phyloP scores from a whole-genome alignment of 495 filamentous ascomycete species.

The Venustampulla echinocandica region DNA sequence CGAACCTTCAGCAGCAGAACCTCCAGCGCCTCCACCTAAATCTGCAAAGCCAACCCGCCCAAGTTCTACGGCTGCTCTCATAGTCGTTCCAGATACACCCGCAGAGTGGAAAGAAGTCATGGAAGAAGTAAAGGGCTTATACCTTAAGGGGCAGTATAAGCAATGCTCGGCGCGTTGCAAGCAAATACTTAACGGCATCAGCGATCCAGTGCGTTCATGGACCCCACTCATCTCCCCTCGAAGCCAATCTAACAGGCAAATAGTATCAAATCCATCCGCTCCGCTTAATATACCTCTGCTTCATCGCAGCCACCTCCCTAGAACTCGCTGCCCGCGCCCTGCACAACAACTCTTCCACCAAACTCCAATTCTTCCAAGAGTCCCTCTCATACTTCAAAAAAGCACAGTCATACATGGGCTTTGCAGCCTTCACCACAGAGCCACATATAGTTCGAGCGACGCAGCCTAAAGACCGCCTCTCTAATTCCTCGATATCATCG shows the following conservation, averaged over 20 bases:
- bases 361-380: constrained; percentile 37
- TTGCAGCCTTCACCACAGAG: constrained; percentile 15
- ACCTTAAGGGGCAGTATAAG: constrained; percentile 16
- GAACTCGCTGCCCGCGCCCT: constrained; percentile 43
- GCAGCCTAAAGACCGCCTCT: constrained; percentile 27
- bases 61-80: constrained; percentile 14
- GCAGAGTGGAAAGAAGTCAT: constrained; percentile 20
- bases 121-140: constrained; percentile 20
- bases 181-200: constrained; percentile 15
- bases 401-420: constrained; percentile 31
- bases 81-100: constrained; percentile 16
- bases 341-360: constrained; percentile 32
- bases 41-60: constrained; percentile 6
- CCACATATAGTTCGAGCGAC: constrained; percentile 29
- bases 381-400: constrained; percentile 39
- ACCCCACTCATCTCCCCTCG: not conserved
- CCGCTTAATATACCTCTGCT: constrained; percentile 44
- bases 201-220: constrained; percentile 13
- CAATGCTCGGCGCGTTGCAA: constrained; percentile 17
- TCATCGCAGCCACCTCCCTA: constrained; percentile 44
- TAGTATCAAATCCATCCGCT: constrained; percentile 26
- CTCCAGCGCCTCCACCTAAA: not conserved
- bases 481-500: constrained; percentile 28
- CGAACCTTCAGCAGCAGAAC: not conserved
- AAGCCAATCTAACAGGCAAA: not conserved